phyloP scores from a whole-genome alignment of 768 basidiomycete species.

The Lentinus tigrinus region DNA sequence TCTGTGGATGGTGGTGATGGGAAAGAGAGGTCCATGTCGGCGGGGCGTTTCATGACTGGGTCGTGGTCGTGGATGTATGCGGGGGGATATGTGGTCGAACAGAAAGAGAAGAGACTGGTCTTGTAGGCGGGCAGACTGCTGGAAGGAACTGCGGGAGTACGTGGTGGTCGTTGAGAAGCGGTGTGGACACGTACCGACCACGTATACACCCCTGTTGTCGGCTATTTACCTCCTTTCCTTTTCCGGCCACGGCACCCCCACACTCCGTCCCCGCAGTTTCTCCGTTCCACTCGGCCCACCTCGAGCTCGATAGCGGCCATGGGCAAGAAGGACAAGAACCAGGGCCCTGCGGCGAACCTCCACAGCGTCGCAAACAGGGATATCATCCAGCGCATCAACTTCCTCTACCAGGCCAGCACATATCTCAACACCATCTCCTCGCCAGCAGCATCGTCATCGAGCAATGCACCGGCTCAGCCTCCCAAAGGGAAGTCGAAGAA shows the following conservation, averaged over 20 bases:
- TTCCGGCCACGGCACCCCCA: neutral
- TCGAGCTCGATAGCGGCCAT: slow-evolving; percentile 33
- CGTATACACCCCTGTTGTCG: slow-evolving; percentile 24
- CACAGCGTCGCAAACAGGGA: slow-evolving; percentile 66
- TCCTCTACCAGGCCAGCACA: slow-evolving; percentile 78
- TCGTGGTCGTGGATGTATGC: slow-evolving; percentile 18
- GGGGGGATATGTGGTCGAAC: slow-evolving; percentile 20
- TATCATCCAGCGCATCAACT: slow-evolving; percentile 80
- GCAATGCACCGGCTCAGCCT: neutral
- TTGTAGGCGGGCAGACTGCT: slow-evolving; percentile 27
- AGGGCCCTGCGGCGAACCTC: slow-evolving; percentile 46
- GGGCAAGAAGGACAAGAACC: slow-evolving; percentile 67
- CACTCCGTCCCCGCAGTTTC: slow-evolving; percentile 2
- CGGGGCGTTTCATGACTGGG: slow-evolving; percentile 28
- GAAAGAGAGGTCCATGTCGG: slow-evolving; percentile 23
- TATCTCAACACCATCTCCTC: slow-evolving; percentile 47
- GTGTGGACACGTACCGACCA: slow-evolving; percentile 23
- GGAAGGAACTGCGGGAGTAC: slow-evolving; percentile 23
- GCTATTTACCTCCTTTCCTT: slow-evolving; percentile 18
- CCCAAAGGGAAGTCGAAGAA: slow-evolving; percentile 13
- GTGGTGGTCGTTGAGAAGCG: slow-evolving; percentile 27
- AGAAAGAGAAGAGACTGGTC: slow-evolving; percentile 21
- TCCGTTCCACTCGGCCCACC: neutral
- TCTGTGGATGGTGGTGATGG: slow-evolving; percentile 20
- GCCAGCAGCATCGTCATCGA: slow-evolving; percentile 16